A percentile compares a stretch with the other conserved stretches of the same genome.
phyloP scores from a whole-genome alignment of 305 asterid genomes.

The Fraxinus xanthoxyloides region DNA sequence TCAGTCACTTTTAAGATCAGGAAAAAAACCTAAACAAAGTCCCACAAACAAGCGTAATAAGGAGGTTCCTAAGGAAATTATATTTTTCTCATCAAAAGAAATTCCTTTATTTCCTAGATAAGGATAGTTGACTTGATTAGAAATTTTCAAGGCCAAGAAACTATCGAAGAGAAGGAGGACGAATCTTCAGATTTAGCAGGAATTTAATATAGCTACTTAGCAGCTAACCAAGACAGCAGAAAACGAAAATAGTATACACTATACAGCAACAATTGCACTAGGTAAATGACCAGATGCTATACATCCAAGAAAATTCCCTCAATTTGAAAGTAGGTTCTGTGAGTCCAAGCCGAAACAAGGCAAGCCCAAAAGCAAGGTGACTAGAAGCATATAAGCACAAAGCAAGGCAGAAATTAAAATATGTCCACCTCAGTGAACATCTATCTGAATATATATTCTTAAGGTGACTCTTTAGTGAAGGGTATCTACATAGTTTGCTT shows the following conservation, averaged over 20 bases:
- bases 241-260: conserved; percentile 9
- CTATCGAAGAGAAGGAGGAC: neutral
- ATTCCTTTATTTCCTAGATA: neutral
- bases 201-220: conserved; percentile 20
- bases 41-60: neutral
- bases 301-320: neutral
- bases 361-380: too few relatives aligned
- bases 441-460: neutral
- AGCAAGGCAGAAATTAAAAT: neutral
- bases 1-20: neutral
- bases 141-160: conserved; percentile 10
- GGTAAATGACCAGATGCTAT: neutral
- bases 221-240: conserved; percentile 3
- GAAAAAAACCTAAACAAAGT: neutral
- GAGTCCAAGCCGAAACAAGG: too few relatives aligned
- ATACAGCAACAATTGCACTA: neutral
- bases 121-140: neutral
- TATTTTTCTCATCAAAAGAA: neutral
- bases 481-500: neutral
- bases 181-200: neutral
- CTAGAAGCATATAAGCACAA: neutral
- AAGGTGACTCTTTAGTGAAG: neutral
- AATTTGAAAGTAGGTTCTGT: too few relatives aligned
- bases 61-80: neutral
- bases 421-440: neutral